Base-by-base conservation (phyloP, 2,329 filamentous ascomycete species). In the Ophiobolus disseminans region DNA sequence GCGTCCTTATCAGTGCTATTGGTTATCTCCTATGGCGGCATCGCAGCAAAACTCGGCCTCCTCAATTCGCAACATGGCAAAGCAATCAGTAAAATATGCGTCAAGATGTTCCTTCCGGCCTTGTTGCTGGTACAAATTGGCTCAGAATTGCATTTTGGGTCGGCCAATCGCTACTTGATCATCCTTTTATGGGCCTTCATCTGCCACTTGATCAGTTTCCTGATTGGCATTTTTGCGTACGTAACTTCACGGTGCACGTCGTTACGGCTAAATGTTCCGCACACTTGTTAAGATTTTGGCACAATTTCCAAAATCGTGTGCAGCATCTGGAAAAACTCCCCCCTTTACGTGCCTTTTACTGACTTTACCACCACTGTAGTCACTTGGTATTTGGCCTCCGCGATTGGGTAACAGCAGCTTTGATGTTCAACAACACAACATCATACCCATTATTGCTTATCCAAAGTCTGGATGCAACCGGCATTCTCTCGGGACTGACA, bases 391-490 rank as follows among this genome's bases (percentile, higher is more conserved):
- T 82, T 45, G 74, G 74, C 7, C 69, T 82, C 19, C 81, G 80
- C 3, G 70, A 74, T 26, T 83, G 81, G 81, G 76, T 79, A 3
- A 80, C 79, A 2, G 79, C 78, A 5, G 78, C 80, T 0, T 75
- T 82, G 37, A 75, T 78, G 54, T 82, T 83, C 65, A 83, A 83
- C 62, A 83, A 83, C 57, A 83, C 81, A 0, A 82, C 79, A 1
- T 77, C 75, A 8, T 74, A 82, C 13, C 79, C 80, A 3, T 63
- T 82, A 5, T 67, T 82, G 6, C 68, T 82, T 1, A 70, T 82
- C 3, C 75, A 80, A 63, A 78, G 79, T 10, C 67, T 84, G 19
- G 74, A 79, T 32, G 72, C 78, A 25, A 85, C 85, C 0, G 84
- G 83, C 0, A 82, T 86, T 25, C 68, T 87, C 10, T 66, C 74